A percentile compares a stretch with the other conserved stretches of the same genome.
These are phyloP conservation scores for Candida silvicultrix DNA, from an alignment of 805 yeast species.

Conservation along the genomic window DNA sequence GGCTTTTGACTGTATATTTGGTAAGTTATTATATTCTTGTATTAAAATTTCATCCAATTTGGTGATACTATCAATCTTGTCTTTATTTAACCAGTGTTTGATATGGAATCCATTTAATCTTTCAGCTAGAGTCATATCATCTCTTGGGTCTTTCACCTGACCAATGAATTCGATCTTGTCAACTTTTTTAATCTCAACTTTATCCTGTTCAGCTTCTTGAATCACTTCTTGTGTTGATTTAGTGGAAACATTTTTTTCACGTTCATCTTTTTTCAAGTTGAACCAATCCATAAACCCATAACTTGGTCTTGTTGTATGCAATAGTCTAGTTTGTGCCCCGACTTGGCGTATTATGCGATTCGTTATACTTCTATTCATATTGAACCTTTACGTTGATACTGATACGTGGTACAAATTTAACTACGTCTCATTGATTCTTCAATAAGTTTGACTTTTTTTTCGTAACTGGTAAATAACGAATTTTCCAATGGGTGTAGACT, in stretches of 20 bases:
- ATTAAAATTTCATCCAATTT: conserved; percentile 21
- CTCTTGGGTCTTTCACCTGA: conserved; percentile 8
- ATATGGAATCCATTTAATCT: conserved; percentile 23
- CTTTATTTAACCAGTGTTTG: conserved; percentile 27
- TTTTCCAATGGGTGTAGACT: conserved; percentile 6
- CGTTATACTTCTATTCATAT: conserved; percentile 3
- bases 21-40: conserved; percentile 4
- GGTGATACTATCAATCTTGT: conserved; percentile 20
- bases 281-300: conserved; percentile 35
- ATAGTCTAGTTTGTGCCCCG: conserved; percentile 6
- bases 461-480: too few relatives aligned
- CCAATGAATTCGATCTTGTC: conserved; percentile 23
- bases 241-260: conserved; percentile 11
- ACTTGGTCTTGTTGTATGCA: conserved; percentile 20
- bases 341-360: not conserved
- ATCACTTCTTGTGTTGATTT: conserved; percentile 24
- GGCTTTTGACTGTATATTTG: not conserved
- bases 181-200: conserved; percentile 12
- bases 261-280: conserved; percentile 24
- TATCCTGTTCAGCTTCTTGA: conserved; percentile 29
- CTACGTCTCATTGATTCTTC: not conserved
- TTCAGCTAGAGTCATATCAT: conserved; percentile 6
- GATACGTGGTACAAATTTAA: not conserved
- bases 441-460: not conserved
- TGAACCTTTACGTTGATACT: not conserved